Conservation (phyloP, 371 early-diverging fungal genomes). For the Actinomucor elegans region DNA sequence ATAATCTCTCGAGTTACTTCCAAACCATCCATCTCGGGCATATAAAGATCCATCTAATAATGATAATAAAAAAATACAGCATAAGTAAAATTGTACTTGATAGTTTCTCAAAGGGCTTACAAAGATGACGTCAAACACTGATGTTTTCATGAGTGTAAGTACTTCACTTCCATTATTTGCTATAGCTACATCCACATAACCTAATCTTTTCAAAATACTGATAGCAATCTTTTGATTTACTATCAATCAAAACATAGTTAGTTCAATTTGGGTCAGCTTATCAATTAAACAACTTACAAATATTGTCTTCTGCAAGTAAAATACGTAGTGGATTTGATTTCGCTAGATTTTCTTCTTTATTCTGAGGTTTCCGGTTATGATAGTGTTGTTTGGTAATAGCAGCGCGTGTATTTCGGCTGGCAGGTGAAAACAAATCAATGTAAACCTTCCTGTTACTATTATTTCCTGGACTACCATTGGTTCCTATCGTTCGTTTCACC, state of each 20-base stretch:
- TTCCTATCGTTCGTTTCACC: not conserved
- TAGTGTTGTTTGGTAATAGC: constrained; percentile 29
- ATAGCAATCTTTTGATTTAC: constrained; percentile 63
- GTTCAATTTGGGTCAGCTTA: too few relatives aligned
- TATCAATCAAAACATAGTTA: constrained; percentile 7
- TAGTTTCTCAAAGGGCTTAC: constrained; percentile 20
- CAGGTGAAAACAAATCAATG: constrained; percentile 22
- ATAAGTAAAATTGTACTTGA: not conserved
- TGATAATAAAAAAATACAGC: not conserved
- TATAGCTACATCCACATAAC: constrained; percentile 53
- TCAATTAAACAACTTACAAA: constrained; percentile 38
- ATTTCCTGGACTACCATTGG: not conserved
- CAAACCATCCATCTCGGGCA: constrained; percentile 56
- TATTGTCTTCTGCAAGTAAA: constrained; percentile 51
- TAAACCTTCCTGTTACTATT: constrained; percentile 11
- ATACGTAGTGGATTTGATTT: constrained; percentile 40
- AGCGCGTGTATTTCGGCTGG: constrained; percentile 17
- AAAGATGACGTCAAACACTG: constrained; percentile 50
- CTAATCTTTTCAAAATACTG: constrained; percentile 54
- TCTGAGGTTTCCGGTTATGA: constrained; percentile 25
- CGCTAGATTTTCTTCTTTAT: constrained; percentile 42
- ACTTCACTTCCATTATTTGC: constrained; percentile 61
- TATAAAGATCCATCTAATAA: constrained; percentile 50
- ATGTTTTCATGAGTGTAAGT: constrained; percentile 37
- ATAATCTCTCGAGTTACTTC: constrained; percentile 48